Evolutionary conservation across 495 filamentous ascomycete species (phyloP), one percentile per base, ranked within the genome.

Genomic region (Annulohypoxylon stygium): DNA sequence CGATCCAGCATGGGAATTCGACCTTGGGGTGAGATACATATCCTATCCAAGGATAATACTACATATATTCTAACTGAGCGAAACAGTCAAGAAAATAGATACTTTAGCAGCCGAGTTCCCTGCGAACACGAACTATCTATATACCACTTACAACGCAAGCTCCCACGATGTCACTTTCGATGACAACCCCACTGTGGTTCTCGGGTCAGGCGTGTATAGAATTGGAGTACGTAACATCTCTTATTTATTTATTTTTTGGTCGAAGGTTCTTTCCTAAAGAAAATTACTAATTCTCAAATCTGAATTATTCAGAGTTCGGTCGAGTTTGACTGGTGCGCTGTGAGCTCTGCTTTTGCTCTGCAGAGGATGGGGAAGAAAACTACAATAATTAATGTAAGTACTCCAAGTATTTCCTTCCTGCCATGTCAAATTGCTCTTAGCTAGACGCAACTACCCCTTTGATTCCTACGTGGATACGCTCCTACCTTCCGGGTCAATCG

Each of bases 251-350:
- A n/a, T n/a, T 6, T 30, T 30, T 30, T 30, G 30, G 30, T 3
- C 5, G 30, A 30, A 30, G 5, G 3, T 30, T 30, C 30, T 30
- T 30, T 30, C 3, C 30, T 30, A 30, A 30, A 30, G 30, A 30
- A 30, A 30, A 30, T 6, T 30, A 30, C 30, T 30, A 30, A 30
- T 30, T 30, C 30, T 30, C 5, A 30, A 23, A 23, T 23, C 20
- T 23, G 20, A 23, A 30, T 30, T 3, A 30, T 30, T 3, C 5
- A 30, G 30, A 30, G 30, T 30, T 97, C 94, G 23, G 95, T 99
- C 64, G 95, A 99, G 82, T 99, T 99, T 78, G 95, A 99, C 82
- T 99, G 95, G 95, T 98, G 96, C 78, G 95, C 95, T 65, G 95
- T 98, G 71, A 97, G 95, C 78, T 93, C 93, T 68, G 96, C 96